phyloP scores from a whole-genome alignment of 2,329 filamentous ascomycete species.

The Neofusicoccum kwambonambiense region DNA sequence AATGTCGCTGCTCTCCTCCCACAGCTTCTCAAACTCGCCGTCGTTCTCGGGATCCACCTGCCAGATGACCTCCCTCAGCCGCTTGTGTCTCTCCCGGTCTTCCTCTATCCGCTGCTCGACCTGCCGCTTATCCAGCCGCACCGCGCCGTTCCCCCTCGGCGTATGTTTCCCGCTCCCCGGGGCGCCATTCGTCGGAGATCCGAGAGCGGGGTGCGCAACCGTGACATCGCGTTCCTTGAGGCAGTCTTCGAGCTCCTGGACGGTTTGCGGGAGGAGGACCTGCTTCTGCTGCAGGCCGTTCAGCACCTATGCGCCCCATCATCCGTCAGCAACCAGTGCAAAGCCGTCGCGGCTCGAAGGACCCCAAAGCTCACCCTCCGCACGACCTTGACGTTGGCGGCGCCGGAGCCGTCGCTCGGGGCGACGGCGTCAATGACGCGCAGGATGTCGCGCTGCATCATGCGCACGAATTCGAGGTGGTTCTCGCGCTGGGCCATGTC shows the following conservation, averaged over 20 bases:
- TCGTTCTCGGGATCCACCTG: constrained; percentile 66
- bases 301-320: constrained; percentile 54
- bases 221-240: constrained; percentile 72
- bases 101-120: constrained; percentile 97
- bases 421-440: constrained; percentile 90
- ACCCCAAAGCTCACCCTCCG: constrained; percentile 60
- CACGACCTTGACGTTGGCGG: constrained; percentile 91
- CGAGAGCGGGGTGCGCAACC: constrained; percentile 27
- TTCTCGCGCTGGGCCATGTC: constrained; percentile 77
- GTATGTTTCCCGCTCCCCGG: constrained; percentile 18
- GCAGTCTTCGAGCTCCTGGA: constrained; percentile 77
- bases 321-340: background rate
- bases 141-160: constrained; percentile 35
- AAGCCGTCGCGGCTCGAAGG: background rate
- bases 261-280: constrained; percentile 71
- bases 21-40: constrained; percentile 76
- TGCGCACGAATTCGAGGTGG: constrained; percentile 78
- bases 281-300: constrained; percentile 67
- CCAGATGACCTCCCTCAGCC: constrained; percentile 90
- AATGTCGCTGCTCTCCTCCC: constrained; percentile 83
- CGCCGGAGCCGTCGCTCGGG: constrained; percentile 80
- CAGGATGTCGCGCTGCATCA: constrained; percentile 93
- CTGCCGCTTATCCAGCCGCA: constrained; percentile 74
- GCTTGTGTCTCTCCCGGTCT: constrained; percentile 91
- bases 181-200: constrained; percentile 21